Evolutionary conservation across 2,329 filamentous ascomycete species (phyloP).

Genomic region (Venturia asperata): DNA sequence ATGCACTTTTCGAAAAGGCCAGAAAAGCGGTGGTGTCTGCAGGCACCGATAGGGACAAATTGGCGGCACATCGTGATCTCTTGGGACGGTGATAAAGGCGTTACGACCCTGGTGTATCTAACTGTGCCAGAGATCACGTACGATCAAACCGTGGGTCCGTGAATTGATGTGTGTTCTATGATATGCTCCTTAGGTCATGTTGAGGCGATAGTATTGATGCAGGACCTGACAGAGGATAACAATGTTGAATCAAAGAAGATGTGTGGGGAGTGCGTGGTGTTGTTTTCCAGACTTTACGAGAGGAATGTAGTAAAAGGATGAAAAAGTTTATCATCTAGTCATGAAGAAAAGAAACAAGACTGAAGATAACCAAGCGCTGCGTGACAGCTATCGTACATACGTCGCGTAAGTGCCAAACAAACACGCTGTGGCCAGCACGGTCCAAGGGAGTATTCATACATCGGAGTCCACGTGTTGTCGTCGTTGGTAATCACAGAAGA

Average conservation of each 20-base stretch:
- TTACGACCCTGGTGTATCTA: too few species aligned
- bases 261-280: not conserved
- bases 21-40: slow-evolving; percentile 1
- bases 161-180: too few species aligned
- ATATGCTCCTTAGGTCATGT: not conserved
- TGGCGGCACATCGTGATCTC: not conserved
- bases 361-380: not conserved
- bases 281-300: not conserved
- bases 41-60: not conserved
- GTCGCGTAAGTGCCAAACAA: not conserved
- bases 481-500: not conserved
- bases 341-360: not conserved
- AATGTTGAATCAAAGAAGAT: not conserved
- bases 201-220: not conserved
- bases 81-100: too few species aligned
- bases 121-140: too few species aligned
- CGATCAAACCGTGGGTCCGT: not conserved
- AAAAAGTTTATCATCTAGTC: too few species aligned
- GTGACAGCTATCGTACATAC: not conserved
- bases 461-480: not conserved
- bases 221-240: not conserved
- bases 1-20: not conserved
- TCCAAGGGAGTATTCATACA: not conserved
- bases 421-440: not conserved
- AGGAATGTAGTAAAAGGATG: too few species aligned